A percentile compares a stretch with the other conserved stretches of the same genome.
phyloP scores from a whole-genome alignment of 208 protist genomes.

The Trypanosoma avium region DNA sequence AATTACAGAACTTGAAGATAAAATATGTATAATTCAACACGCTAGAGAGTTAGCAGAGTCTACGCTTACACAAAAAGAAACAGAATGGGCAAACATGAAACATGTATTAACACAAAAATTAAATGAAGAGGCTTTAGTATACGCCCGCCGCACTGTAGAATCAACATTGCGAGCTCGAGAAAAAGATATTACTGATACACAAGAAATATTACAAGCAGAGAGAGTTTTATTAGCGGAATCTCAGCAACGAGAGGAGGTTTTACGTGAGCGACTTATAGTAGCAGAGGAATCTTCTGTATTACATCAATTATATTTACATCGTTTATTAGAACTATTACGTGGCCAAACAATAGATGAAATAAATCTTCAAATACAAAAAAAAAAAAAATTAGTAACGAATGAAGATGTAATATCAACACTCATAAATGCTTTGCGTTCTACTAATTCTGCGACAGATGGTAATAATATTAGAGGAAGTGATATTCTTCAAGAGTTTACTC shows the following conservation, averaged over 20 bases:
- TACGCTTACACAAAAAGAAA: constrained; percentile 1
- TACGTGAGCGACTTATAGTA: constrained; percentile 15
- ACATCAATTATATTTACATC: constrained; percentile 16
- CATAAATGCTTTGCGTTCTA: neutral
- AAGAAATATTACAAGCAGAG: constrained; percentile 19
- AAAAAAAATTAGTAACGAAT: constrained; percentile 8
- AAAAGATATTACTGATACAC: constrained; percentile 10
- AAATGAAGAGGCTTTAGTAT: neutral
- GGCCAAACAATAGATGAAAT: neutral
- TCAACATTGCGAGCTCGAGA: constrained; percentile 5
- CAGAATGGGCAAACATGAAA: neutral
- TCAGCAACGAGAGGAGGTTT: constrained; percentile 20
- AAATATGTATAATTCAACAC: neutral
- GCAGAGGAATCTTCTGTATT: constrained; percentile 17
- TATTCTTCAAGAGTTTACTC: too few species aligned
- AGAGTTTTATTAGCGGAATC: constrained; percentile 3
- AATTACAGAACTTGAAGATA: constrained; percentile 1
- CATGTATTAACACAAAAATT: neutral
- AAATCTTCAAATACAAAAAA: neutral
- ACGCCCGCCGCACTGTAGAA: constrained; percentile 1
- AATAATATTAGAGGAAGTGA: too few species aligned
- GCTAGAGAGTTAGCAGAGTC: neutral
- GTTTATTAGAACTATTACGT: constrained; percentile 18
- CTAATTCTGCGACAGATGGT: neutral
- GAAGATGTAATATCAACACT: constrained; percentile 10